Base-by-base conservation (phyloP, 2,329 filamentous ascomycete genomes). In the Cladosporium sp. region DNA sequence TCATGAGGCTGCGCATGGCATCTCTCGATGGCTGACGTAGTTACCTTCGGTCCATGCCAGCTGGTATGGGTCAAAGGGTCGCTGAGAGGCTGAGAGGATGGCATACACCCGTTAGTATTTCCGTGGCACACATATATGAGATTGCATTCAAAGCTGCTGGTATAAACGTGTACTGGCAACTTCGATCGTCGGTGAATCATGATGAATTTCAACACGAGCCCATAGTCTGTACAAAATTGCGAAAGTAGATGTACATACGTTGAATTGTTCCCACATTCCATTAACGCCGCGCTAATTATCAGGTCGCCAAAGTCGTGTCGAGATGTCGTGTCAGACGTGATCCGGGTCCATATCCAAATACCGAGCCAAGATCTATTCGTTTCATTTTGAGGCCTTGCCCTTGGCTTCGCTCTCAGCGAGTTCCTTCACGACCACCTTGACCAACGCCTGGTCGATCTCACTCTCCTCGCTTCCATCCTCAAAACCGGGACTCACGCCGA, bases 381-480 rank as follows among this genome's bases (percentile, higher is more conserved):
- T 25, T 52, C n/a, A 59, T 76, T 91, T 92, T 43, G 84, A 80
- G 5, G 85, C 85, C 76, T 96, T 96, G 20, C 88, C 88, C 76
- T 92, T 92, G 4, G 92, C 92, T 76, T 99, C 94, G 8, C 85
- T 89, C 68, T 96, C 92, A 5, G 87, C 86, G 55, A 99, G 79
- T 75, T 96, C 91, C 60, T 93, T 82, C 28, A 99, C 83, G 70
- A 89, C 86, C 30, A 99, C 82, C 67, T 88, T 88, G 5, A 93
- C 78, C 28, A 73, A 85, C 55, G 85, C 82, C 6, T 90, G 90
- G 61, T 87, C 86, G 0, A 85, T 85, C 38, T 79, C 81, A 60
- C 90, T 88, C 64, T 94, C 88, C 65, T 95, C 89, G 74, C 90
- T 88, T 3, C 89, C 91, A 64, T 95, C 84, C 77, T 96, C 92